A percentile compares a stretch with the other conserved stretches of the same genome.
phyloP scores from a whole-genome alignment of 345 rosid genomes.

The Carallia pectinifolia region DNA sequence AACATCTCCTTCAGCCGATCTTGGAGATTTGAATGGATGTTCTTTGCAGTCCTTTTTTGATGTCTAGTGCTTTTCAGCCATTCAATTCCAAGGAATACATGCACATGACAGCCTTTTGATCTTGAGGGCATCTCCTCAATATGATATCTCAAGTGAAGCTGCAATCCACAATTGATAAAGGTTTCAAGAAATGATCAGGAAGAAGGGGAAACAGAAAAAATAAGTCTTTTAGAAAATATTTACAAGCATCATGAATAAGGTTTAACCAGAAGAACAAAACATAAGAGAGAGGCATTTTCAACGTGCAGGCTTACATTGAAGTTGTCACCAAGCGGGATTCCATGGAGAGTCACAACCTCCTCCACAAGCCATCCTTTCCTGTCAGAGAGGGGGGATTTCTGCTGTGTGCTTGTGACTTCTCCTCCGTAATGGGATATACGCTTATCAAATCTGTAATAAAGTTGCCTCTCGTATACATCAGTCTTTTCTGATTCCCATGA shows the following conservation, averaged over 20 bases:
- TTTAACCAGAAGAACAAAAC: background rate
- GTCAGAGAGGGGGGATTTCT: slow-evolving; percentile 60
- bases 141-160: slow-evolving; percentile 85
- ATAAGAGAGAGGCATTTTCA: background rate
- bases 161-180: slow-evolving; percentile 19
- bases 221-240: background rate
- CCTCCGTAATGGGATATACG: slow-evolving; percentile 75
- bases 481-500: slow-evolving; percentile 91
- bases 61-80: slow-evolving; percentile 91
- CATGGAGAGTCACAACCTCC: slow-evolving; percentile 93
- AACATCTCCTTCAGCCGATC: slow-evolving; percentile 67
- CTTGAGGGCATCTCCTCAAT: slow-evolving; percentile 61
- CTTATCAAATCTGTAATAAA: slow-evolving; percentile 74
- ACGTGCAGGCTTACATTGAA: slow-evolving; percentile 53
- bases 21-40: slow-evolving; percentile 57
- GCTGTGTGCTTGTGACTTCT: slow-evolving; percentile 94
- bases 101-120: slow-evolving; percentile 54
- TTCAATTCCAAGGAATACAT: slow-evolving; percentile 69
- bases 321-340: slow-evolving; percentile 88
- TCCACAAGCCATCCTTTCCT: slow-evolving; percentile 78
- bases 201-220: background rate
- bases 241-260: background rate
- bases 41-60: slow-evolving; percentile 75
- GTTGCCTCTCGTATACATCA: slow-evolving; percentile 78
- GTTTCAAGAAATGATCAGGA: background rate